Conservation (phyloP, 805 yeast genomes). For the Priceomyces haplophilus region DNA sequence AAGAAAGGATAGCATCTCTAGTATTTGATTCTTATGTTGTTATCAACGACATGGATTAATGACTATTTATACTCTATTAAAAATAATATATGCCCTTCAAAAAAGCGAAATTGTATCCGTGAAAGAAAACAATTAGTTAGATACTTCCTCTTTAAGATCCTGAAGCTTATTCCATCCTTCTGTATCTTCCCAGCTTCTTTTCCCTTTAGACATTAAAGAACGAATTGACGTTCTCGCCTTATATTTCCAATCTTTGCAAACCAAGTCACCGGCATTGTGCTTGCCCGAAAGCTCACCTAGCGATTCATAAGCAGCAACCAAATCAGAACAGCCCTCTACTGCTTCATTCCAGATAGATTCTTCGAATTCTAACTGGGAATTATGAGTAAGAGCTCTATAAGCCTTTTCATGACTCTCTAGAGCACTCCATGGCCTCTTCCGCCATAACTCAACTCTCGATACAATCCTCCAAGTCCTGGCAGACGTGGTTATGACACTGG, state of each 20-base stretch:
- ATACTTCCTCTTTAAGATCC: constrained; percentile 40
- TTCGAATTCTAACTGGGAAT: constrained; percentile 60
- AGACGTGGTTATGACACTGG: constrained; percentile 63
- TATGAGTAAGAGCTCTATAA: constrained; percentile 63
- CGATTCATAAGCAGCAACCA: constrained; percentile 82
- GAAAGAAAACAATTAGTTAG: background rate
- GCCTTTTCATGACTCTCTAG: constrained; percentile 85
- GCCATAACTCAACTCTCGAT: constrained; percentile 86
- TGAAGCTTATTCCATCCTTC: constrained; percentile 70
- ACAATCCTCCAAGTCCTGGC: constrained; percentile 77
- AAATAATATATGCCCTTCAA: background rate
- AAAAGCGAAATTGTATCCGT: background rate
- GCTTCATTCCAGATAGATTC: constrained; percentile 73
- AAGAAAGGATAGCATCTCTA: constrained; percentile 21
- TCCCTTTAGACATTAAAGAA: constrained; percentile 76
- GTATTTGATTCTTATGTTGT: constrained; percentile 22
- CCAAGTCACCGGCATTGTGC: constrained; percentile 76
- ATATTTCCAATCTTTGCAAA: constrained; percentile 89
- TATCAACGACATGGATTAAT: constrained; percentile 17
- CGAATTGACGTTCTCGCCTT: constrained; percentile 73
- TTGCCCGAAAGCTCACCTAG: constrained; percentile 83
- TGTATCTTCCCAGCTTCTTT: constrained; percentile 72
- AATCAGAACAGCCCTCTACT: constrained; percentile 71
- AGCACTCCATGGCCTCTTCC: constrained; percentile 82
- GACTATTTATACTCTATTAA: background rate